Evolutionary conservation across 257 asterid genomes (phyloP).

Genomic region (Solanum paucissectum): DNA sequence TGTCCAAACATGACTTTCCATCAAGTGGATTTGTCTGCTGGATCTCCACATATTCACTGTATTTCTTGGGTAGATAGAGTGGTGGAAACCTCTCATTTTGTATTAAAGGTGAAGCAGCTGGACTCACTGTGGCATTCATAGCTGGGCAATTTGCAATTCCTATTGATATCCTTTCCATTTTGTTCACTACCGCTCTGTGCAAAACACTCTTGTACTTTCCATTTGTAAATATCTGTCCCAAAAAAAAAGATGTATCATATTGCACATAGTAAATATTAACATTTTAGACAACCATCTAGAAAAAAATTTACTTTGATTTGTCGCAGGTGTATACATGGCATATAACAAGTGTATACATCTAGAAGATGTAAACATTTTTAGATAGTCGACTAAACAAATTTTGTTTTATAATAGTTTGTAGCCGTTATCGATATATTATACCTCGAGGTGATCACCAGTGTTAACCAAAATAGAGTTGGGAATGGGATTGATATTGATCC

Average conservation of each 20-base stretch:
- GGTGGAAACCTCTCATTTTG: conserved; percentile 6
- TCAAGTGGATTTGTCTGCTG: conserved; percentile 50
- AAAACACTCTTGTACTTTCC: conserved; percentile 74
- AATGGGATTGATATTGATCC: conserved; percentile 40
- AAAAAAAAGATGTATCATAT: background rate
- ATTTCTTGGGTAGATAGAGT: conserved; percentile 38
- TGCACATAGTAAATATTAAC: background rate
- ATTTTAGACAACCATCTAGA: background rate
- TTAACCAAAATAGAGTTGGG: conserved; percentile 62
- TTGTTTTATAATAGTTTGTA: background rate
- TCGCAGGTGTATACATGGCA: background rate
- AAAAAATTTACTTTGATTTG: background rate
- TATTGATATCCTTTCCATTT: conserved; percentile 50
- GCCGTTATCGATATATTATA: background rate
- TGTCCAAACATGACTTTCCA: conserved; percentile 39
- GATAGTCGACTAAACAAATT: background rate
- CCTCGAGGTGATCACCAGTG: conserved; percentile 30
- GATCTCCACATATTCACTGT: conserved; percentile 35
- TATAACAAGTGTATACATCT: background rate
- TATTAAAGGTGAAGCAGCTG: conserved; percentile 26
- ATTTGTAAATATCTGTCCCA: conserved; percentile 51
- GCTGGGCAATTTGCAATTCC: conserved; percentile 62
- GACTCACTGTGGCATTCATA: conserved; percentile 33
- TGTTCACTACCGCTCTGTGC: conserved; percentile 64
- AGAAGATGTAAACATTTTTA: background rate